phyloP scores from a whole-genome alignment of 2,329 filamentous ascomycete genomes.

The Monosporascus sp. region DNA sequence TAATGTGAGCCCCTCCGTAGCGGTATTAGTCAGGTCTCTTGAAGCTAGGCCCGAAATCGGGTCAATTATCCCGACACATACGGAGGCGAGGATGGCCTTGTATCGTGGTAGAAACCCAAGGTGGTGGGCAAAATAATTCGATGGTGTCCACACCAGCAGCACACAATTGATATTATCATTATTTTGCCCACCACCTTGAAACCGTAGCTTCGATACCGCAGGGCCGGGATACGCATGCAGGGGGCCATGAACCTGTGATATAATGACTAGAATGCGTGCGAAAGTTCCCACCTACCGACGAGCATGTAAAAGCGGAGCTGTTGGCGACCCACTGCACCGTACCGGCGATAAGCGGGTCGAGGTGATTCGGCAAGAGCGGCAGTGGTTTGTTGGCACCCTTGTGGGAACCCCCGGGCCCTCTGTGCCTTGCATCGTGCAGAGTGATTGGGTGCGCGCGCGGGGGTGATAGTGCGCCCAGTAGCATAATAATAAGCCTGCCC shows the following conservation, averaged over 20 bases:
- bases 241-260: neutral
- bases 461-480: neutral
- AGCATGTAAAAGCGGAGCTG: too few species aligned
- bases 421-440: neutral
- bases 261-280: neutral
- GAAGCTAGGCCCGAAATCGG: too few species aligned
- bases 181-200: neutral
- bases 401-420: neutral
- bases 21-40: too few species aligned
- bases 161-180: neutral
- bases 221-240: neutral
- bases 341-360: neutral
- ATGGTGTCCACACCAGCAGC: neutral
- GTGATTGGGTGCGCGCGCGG: neutral
- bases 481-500: neutral
- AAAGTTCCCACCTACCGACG: neutral
- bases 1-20: too few species aligned
- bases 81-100: too few species aligned
- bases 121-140: neutral
- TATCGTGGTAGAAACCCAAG: too few species aligned
- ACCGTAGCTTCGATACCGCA: neutral
- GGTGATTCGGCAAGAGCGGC: neutral
- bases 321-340: neutral
- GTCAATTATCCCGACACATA: too few species aligned
- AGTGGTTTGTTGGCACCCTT: neutral